These are phyloP conservation scores for Elaeis oleifera DNA, from an alignment of 202 grass and related monocot genomes.

Conservation along the genomic window DNA sequence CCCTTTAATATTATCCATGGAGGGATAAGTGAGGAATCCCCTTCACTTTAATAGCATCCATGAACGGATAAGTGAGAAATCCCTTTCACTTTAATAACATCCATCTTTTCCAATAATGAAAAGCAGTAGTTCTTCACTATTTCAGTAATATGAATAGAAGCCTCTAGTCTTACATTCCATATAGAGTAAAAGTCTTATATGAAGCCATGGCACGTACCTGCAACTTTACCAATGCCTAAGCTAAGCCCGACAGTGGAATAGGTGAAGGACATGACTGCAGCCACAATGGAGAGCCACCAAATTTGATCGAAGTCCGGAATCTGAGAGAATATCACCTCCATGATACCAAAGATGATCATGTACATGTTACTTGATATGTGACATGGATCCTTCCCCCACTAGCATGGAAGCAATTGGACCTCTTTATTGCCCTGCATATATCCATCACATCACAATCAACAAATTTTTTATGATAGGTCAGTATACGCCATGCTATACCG, in stretches of 20 bases:
- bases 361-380: slow-evolving; percentile 36
- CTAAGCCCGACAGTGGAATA: slow-evolving; percentile 38
- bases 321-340: slow-evolving; percentile 47
- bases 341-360: slow-evolving; percentile 50
- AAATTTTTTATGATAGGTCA: too few relatives aligned
- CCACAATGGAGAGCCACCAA: slow-evolving; percentile 53
- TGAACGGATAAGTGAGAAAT: too few relatives aligned
- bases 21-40: too few relatives aligned
- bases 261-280: slow-evolving; percentile 54
- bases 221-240: slow-evolving; percentile 32
- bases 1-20: too few relatives aligned
- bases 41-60: too few relatives aligned
- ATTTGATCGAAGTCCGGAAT: slow-evolving; percentile 56
- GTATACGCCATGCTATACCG: too few relatives aligned
- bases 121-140: too few relatives aligned
- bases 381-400: slow-evolving; percentile 17
- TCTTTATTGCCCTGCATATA: slow-evolving; percentile 37
- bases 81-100: too few relatives aligned
- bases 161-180: too few relatives aligned
- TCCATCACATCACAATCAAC: not conserved
- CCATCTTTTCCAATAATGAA: too few relatives aligned
- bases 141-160: too few relatives aligned
- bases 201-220: slow-evolving; percentile 12
- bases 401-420: slow-evolving; percentile 38
- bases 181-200: too few relatives aligned